phyloP scores from a whole-genome alignment of 169 alveolate genomes.

The Plasmodium ovale region DNA sequence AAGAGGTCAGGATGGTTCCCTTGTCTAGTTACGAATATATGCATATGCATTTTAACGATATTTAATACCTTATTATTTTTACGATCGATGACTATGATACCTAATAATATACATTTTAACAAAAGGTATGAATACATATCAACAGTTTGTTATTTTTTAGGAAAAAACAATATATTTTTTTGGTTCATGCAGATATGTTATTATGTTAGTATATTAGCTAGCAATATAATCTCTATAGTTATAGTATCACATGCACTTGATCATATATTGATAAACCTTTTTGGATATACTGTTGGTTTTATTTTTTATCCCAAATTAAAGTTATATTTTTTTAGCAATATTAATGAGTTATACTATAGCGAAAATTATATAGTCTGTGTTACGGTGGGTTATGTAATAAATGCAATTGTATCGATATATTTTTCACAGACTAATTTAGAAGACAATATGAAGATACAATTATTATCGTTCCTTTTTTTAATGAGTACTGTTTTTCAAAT shows the following conservation, averaged over 20 bases:
- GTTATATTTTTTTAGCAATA: conserved; percentile 6
- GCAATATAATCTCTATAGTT: conserved; percentile 79
- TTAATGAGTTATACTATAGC: conserved; percentile 42
- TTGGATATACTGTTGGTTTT: conserved; percentile 83
- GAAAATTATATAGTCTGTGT: conserved; percentile 73
- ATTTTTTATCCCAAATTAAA: conserved; percentile 76
- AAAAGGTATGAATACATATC: conserved; percentile 85
- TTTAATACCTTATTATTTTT: conserved; percentile 82
- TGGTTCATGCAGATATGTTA: conserved; percentile 77
- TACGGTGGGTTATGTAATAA: conserved; percentile 83
- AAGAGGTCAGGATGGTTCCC: conserved; percentile 83
- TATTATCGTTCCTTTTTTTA: conserved; percentile 80
- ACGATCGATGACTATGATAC: conserved; percentile 85
- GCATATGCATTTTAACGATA: conserved; percentile 77
- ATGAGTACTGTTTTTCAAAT: conserved; percentile 79
- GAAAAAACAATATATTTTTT: conserved; percentile 79
- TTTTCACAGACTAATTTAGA: conserved; percentile 81
- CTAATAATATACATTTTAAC: conserved; percentile 84
- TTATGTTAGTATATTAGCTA: conserved; percentile 81
- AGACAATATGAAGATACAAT: conserved; percentile 83
- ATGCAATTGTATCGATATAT: conserved; percentile 79
- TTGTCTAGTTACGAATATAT: conserved; percentile 77
- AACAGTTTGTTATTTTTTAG: conserved; percentile 82
- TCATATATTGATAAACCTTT: conserved; percentile 74
- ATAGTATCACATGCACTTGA: conserved; percentile 84